Percentiles rank a stretch among this genome's conserved stretches.
Conservation (phyloP, 768 basidiomycete species). For the Cubamyces sp. region DNA sequence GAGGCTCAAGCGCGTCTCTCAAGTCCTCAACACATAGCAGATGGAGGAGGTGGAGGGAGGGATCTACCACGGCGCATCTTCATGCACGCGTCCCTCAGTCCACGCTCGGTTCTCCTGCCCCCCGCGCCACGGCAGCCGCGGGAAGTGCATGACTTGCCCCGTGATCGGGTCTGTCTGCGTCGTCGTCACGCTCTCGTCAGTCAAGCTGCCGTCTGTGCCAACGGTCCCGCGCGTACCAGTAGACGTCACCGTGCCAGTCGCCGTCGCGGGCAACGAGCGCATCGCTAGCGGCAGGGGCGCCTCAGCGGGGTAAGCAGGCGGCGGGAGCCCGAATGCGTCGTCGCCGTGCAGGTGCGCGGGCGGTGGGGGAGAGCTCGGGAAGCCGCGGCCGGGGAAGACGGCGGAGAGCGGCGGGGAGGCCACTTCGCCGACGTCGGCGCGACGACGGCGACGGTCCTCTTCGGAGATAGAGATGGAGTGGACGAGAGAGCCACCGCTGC, state of each 20-base stretch:
- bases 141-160: slow-evolving; percentile 36
- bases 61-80: slow-evolving; percentile 23
- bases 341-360: slow-evolving; percentile 6
- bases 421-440: slow-evolving; percentile 27
- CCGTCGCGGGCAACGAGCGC: slow-evolving; percentile 4
- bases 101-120: slow-evolving; percentile 17
- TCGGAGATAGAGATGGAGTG: slow-evolving; percentile 59
- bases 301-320: slow-evolving; percentile 13
- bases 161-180: slow-evolving; percentile 39
- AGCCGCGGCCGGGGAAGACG: slow-evolving; percentile 22
- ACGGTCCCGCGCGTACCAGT: slow-evolving; percentile 19
- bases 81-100: slow-evolving; percentile 21
- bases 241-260: slow-evolving; percentile 33
- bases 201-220: slow-evolving; percentile 30
- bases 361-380: slow-evolving; percentile 13
- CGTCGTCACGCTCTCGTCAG: slow-evolving; percentile 38
- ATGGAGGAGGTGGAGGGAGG: not conserved
- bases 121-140: slow-evolving; percentile 31
- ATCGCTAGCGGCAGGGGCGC: slow-evolving; percentile 7
- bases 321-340: slow-evolving; percentile 1
- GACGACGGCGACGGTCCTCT: slow-evolving; percentile 45
- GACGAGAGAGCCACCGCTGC: slow-evolving; percentile 41
- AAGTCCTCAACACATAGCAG: too few relatives aligned
- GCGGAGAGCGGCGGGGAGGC: slow-evolving; percentile 38
- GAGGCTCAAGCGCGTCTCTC: not conserved